Percentiles rank a stretch among this genome's conserved stretches.
These are phyloP conservation scores for Vitellaria paradoxa DNA, from an alignment of 179 eudicot genomes.

Conservation along the genomic window DNA sequence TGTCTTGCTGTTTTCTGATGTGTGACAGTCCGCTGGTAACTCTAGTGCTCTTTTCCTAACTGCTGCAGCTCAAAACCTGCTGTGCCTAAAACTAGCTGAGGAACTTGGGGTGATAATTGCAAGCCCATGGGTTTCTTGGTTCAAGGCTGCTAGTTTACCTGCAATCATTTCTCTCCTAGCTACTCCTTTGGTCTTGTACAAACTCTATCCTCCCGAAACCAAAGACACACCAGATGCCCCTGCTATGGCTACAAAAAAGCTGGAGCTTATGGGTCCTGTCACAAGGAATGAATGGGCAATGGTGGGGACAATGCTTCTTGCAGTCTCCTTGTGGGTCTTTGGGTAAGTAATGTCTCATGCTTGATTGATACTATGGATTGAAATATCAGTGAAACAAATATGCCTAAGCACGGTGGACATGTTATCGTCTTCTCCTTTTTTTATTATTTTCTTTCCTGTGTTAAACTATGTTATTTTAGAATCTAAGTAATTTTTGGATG, in stretches of 20 bases:
- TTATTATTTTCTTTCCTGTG: too few species aligned
- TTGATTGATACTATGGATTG: background rate
- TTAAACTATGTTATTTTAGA: background rate
- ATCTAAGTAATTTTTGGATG: background rate
- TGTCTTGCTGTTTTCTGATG: slow-evolving; percentile 28
- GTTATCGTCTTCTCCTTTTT: background rate
- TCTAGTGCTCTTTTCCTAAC: slow-evolving; percentile 93
- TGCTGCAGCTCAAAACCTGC: slow-evolving; percentile 86
- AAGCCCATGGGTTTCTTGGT: slow-evolving; percentile 73
- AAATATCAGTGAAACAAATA: too few species aligned
- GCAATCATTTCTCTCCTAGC: slow-evolving; percentile 50
- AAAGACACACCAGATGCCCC: slow-evolving; percentile 87
- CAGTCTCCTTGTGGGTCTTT: slow-evolving; percentile 68
- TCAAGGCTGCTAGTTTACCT: slow-evolving; percentile 64
- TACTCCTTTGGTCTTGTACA: slow-evolving; percentile 63
- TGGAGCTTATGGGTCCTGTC: slow-evolving; percentile 73
- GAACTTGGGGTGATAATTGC: slow-evolving; percentile 68
- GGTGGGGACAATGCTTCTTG: slow-evolving; percentile 78
- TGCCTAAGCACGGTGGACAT: background rate
- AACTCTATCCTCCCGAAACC: slow-evolving; percentile 66
- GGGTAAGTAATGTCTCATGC: slow-evolving; percentile 40
- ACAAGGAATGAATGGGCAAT: slow-evolving; percentile 76
- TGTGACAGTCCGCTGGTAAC: slow-evolving; percentile 76
- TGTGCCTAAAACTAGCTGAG: slow-evolving; percentile 70
- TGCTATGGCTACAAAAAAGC: slow-evolving; percentile 58